Evolutionary conservation across 1,284 basidiomycete species (phyloP).

Genomic region (Boletellus dicymbophilus): DNA sequence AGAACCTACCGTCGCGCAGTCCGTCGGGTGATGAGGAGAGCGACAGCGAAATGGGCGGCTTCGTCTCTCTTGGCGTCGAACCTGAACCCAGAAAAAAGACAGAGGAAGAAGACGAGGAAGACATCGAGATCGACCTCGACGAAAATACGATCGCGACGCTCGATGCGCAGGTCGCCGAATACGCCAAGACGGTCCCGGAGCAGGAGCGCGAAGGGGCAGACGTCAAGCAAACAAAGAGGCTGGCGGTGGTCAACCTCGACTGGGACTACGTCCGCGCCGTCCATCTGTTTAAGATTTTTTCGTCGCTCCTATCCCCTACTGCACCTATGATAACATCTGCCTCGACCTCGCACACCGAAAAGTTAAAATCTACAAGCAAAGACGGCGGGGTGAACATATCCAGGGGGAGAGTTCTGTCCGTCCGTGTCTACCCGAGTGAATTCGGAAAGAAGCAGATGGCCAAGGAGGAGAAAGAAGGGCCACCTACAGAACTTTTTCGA

Average conservation of each 20-base stretch:
- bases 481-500: conserved; percentile 87
- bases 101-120: conserved; percentile 30
- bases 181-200: conserved; percentile 46
- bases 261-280: conserved; percentile 96
- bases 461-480: conserved; percentile 88
- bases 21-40: conserved; percentile 37
- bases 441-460: conserved; percentile 92
- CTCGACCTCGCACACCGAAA: conserved; percentile 16
- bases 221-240: conserved; percentile 62
- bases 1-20: conserved; percentile 30
- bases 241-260: conserved; percentile 96
- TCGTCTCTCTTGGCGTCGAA: conserved; percentile 56
- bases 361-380: background rate
- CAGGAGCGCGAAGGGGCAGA: conserved; percentile 35
- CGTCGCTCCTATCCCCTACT: conserved; percentile 78
- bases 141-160: conserved; percentile 71
- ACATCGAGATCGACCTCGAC: conserved; percentile 77
- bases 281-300: conserved; percentile 93
- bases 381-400: conserved; percentile 33
- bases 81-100: conserved; percentile 34
- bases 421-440: conserved; percentile 89
- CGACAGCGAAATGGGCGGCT: conserved; percentile 50
- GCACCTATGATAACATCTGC: conserved; percentile 41
- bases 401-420: conserved; percentile 69
- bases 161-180: conserved; percentile 72